Evolutionary conservation across 805 yeast species (phyloP).

Genomic region (Limtongia smithiae): DNA sequence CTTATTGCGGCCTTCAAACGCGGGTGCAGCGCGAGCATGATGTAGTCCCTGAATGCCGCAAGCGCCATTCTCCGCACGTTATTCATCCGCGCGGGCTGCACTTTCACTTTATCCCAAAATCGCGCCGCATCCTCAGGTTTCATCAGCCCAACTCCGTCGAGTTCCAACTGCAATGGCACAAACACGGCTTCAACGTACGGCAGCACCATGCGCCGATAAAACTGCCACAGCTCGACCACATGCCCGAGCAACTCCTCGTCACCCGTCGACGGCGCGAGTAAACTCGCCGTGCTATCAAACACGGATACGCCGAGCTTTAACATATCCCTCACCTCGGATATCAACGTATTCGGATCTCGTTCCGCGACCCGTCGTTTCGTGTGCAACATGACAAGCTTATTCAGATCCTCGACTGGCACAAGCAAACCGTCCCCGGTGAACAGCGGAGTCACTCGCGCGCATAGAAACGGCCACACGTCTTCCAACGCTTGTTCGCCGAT

Average conservation of each 20-base stretch:
- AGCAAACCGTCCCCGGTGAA: slow-evolving; percentile 49
- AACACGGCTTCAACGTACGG: slow-evolving; percentile 60
- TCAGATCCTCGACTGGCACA: slow-evolving; percentile 57
- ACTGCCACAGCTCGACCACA: slow-evolving; percentile 39
- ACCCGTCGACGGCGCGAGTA: slow-evolving; percentile 35
- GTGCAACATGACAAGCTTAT: slow-evolving; percentile 46
- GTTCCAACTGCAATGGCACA: slow-evolving; percentile 54
- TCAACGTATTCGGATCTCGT: slow-evolving; percentile 40
- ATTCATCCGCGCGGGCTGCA: slow-evolving; percentile 26
- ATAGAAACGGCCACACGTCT: slow-evolving; percentile 50
- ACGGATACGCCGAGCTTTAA: slow-evolving; percentile 31
- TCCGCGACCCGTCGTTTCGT: slow-evolving; percentile 41
- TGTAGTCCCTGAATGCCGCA: slow-evolving; percentile 38
- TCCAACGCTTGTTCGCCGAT: slow-evolving; percentile 41
- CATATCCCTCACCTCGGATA: slow-evolving; percentile 47
- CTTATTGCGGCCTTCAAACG: slow-evolving; percentile 7
- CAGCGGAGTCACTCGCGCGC: slow-evolving; percentile 44
- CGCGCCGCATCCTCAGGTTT: slow-evolving; percentile 39
- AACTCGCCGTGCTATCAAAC: slow-evolving; percentile 39
- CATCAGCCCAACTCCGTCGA: slow-evolving; percentile 45
- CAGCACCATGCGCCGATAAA: slow-evolving; percentile 52
- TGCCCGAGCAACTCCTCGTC: slow-evolving; percentile 32
- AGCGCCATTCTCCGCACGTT: slow-evolving; percentile 36
- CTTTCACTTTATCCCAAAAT: slow-evolving; percentile 37
- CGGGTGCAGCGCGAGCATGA: slow-evolving; percentile 36